A percentile compares a stretch with the other conserved stretches of the same genome.
Conservation (phyloP, 495 filamentous ascomycete genomes). For the Copromyces sp. region DNA sequence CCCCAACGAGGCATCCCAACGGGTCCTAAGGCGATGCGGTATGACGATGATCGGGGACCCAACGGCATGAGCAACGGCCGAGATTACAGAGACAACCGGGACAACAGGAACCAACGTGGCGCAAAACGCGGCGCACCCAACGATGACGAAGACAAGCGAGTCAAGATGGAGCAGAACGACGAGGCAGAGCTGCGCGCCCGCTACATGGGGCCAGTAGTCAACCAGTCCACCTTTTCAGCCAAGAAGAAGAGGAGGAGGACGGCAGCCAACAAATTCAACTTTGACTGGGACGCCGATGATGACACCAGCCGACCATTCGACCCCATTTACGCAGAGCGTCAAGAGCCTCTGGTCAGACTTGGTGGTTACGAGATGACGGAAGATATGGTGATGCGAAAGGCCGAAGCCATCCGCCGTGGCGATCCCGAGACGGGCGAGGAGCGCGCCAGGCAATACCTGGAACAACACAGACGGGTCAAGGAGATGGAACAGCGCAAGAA, state of each 20-base stretch:
- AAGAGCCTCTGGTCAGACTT: slow-evolving; percentile 57
- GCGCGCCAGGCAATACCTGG: slow-evolving; percentile 71
- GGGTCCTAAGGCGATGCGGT: slow-evolving; percentile 67
- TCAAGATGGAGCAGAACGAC: slow-evolving; percentile 58
- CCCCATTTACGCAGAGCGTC: slow-evolving; percentile 68
- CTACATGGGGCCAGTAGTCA: slow-evolving; percentile 89
- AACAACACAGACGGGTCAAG: slow-evolving; percentile 52
- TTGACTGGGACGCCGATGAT: slow-evolving; percentile 95
- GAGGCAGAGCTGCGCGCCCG: slow-evolving; percentile 66
- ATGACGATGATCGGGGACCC: slow-evolving; percentile 22
- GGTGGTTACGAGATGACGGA: slow-evolving; percentile 76
- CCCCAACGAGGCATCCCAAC: slow-evolving; percentile 48
- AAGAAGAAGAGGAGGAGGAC: slow-evolving; percentile 95
- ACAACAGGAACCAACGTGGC: slow-evolving; percentile 27
- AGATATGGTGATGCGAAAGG: slow-evolving; percentile 59
- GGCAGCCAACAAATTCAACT: slow-evolving; percentile 96
- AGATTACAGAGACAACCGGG: slow-evolving; percentile 40
- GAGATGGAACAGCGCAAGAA: slow-evolving; percentile 68
- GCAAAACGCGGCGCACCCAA: slow-evolving; percentile 19
- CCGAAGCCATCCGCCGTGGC: slow-evolving; percentile 63
- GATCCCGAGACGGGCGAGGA: slow-evolving; percentile 70
- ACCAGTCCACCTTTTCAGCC: slow-evolving; percentile 81
- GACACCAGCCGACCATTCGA: slow-evolving; percentile 89
- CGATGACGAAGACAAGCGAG: slow-evolving; percentile 44
- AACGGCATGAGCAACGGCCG: slow-evolving; percentile 41